Base-by-base conservation (phyloP, 805 yeast genomes). In the Starmerella geochares region DNA sequence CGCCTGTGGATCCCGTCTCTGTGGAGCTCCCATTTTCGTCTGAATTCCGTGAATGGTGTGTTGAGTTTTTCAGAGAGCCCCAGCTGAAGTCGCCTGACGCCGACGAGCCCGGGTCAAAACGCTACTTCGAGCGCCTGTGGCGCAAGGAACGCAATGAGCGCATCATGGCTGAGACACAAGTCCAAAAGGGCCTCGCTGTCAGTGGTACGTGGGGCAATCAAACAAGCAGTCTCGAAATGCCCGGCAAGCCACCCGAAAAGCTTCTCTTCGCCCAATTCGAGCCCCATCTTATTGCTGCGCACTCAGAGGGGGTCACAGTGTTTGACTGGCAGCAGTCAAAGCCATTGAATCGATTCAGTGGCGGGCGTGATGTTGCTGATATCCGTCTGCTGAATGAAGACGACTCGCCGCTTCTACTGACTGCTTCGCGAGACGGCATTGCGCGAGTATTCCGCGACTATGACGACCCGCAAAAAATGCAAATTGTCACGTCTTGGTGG, bases 371-470 rank as follows among this genome's bases (percentile, higher is more conserved):
- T 55, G 81, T 92, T 42, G 85, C 96, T 0, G 96, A 87, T 63
- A 66, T 86, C 50, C 83, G 84, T 62, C 77, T 87, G 54, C 66
- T 92, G 49, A 92, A 92, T 63, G 98, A 92, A 62, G 98, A 92
- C 63, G 97, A 92, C 63, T 70, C 76, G 17, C 94, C 96, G 3
- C 68, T 92, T 50, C 66, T 92, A 46, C 67, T 92, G 65, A 78
- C 95, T 0, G 96, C 96, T 2, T 80, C 96, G 0, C 83, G 90
- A 8, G 98, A 92, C 62, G 98, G 98, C 50, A 83, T 86, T n/a
- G 81, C 94, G 21, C 82, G 85, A 53, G 77, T 92, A 10, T 92
- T 82, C 66, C 81, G 83, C 58, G 78, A 83, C 60, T 83, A 86
- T 63, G 81, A 83, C 49, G 73, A 76, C 14, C 55, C 66, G 7